These are phyloP conservation scores for Jamesozyma lodderae DNA, from an alignment of 805 yeast genomes.

Conservation along the genomic window DNA sequence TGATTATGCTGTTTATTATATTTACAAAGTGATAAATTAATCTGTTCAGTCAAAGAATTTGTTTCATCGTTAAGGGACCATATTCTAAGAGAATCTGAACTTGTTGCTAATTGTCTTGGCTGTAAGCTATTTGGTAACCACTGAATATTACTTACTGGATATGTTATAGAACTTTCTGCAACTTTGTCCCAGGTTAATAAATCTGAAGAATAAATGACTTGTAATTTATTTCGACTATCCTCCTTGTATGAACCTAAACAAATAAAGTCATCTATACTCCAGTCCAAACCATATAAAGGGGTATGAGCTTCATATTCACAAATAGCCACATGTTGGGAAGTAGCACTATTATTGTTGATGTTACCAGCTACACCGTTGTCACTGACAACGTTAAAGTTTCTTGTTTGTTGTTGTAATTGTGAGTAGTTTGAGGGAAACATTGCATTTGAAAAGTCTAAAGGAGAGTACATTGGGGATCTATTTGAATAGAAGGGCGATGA, in stretches of 20 bases:
- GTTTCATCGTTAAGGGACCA: slow-evolving; percentile 25
- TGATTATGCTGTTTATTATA: slow-evolving; percentile 33
- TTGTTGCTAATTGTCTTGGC: slow-evolving; percentile 29
- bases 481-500: slow-evolving; percentile 2
- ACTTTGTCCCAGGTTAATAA: slow-evolving; percentile 69
- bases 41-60: slow-evolving; percentile 31
- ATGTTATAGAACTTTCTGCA: slow-evolving; percentile 23
- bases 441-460: slow-evolving; percentile 19
- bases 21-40: slow-evolving; percentile 35
- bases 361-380: neutral
- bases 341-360: neutral
- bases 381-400: slow-evolving; percentile 8
- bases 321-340: no score
- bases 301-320: slow-evolving; percentile 25
- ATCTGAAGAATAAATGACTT: slow-evolving; percentile 39
- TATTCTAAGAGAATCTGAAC: slow-evolving; percentile 28
- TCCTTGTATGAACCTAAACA: slow-evolving; percentile 55
- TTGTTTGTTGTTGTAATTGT: slow-evolving; percentile 12
- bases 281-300: slow-evolving; percentile 28
- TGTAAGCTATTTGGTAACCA: slow-evolving; percentile 27
- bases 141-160: slow-evolving; percentile 28
- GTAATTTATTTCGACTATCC: slow-evolving; percentile 60
- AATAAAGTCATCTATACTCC: slow-evolving; percentile 28
- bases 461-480: slow-evolving; percentile 27
- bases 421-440: slow-evolving; percentile 10